A percentile compares a stretch with the other conserved stretches of the same genome.
Evolutionary conservation across 441 rosid species (phyloP).

Genomic region (Populus trichocarpa): DNA sequence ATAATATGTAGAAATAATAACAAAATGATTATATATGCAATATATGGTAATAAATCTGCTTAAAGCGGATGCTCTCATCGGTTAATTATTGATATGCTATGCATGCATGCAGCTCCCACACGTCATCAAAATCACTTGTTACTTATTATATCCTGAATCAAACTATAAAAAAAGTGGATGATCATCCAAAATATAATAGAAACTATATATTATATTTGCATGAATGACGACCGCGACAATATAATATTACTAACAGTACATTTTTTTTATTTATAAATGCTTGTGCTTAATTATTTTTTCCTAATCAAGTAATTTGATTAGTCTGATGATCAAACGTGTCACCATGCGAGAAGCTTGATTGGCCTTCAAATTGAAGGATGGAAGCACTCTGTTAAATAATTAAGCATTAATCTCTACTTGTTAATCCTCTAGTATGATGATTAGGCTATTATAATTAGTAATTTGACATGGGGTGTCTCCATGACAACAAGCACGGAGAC

Average conservation of each 20-base stretch:
- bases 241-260: neutral
- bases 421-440: neutral
- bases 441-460: neutral
- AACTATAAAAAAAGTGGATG: neutral
- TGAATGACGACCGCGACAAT: conserved; percentile 1
- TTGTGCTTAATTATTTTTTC: neutral
- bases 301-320: neutral
- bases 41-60: too few species aligned
- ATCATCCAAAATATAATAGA: neutral
- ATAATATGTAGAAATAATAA: too few species aligned
- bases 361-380: neutral
- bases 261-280: neutral
- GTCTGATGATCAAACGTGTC: conserved; percentile 19
- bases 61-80: too few species aligned
- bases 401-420: too few species aligned
- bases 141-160: neutral
- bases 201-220: neutral
- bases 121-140: too few species aligned
- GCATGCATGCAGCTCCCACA: too few species aligned
- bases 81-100: too few species aligned
- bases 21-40: too few species aligned
- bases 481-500: neutral
- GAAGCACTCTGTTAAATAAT: neutral
- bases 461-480: neutral
- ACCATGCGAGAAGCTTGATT: neutral